A percentile compares a stretch with the other conserved stretches of the same genome.
These are phyloP conservation scores for Aegilops tauschii DNA, from an alignment of 176 grass and related monocot species.

Conservation along the genomic window DNA sequence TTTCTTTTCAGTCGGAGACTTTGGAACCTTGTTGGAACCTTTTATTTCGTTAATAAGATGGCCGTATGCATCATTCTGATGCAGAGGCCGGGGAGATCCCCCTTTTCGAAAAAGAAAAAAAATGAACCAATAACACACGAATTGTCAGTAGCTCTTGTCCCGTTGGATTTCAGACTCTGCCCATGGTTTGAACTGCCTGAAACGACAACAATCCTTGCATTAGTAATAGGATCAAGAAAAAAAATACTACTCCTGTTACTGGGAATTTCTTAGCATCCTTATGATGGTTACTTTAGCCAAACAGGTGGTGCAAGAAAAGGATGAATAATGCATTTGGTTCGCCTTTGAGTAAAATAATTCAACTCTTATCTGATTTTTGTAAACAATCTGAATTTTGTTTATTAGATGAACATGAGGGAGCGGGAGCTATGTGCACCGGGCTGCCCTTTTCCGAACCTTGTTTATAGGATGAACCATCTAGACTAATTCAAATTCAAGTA, in stretches of 20 bases:
- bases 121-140: background rate
- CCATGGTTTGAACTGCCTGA: too few species aligned
- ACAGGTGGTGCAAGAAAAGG: background rate
- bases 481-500: background rate
- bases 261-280: background rate
- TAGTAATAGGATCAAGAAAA: background rate
- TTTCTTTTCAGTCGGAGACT: too few species aligned
- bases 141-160: background rate
- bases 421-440: too few species aligned
- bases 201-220: background rate
- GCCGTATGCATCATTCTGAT: too few species aligned
- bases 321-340: background rate
- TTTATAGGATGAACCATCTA: background rate
- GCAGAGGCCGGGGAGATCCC: too few species aligned
- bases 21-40: too few species aligned
- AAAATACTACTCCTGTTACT: background rate
- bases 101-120: too few species aligned
- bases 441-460: background rate
- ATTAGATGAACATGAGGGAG: too few species aligned
- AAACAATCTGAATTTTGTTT: background rate
- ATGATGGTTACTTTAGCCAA: background rate
- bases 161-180: too few species aligned
- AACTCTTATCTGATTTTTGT: background rate
- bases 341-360: too few species aligned
- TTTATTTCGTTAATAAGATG: too few species aligned